Evolutionary conservation across 352 stramenopile genomes (phyloP), one percentile per base, ranked within the genome.

Genomic region (Plasmopara viticola): DNA sequence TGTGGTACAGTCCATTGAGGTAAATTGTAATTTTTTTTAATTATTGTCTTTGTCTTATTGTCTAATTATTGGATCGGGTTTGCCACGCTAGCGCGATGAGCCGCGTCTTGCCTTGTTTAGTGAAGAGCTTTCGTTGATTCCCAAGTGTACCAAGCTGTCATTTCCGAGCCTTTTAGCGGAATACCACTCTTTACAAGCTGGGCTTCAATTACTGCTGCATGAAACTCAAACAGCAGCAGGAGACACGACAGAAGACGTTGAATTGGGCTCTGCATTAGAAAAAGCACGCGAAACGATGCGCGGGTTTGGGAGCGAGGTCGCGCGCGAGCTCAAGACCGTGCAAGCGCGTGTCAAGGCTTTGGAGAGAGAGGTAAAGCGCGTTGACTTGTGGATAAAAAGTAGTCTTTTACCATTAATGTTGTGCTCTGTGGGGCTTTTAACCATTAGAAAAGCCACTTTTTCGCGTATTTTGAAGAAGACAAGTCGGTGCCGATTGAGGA

Each of bases 381-480:
- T 25, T 33, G 14, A 25, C 25, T 18, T 20, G 37, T 20, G 20
- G 25, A 9, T 12, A 13, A 31, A 15, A 48, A 17, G 6, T 53
- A 41, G 10, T 25, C 37, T 41, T 29, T 18, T 58, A n/a, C 40
- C 51, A 35, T 34, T 5, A 8, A 53, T 28, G 8, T 49, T 42
- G 31, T n/a, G n/a, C n/a, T n/a, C n/a, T n/a, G n/a, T n/a, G n/a
- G n/a, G n/a, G n/a, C 18, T 5, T 12, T 6, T 7, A 18, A 31
- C 39, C 17, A 48, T 34, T 41, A 90, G 79, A 80, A 72, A 72
- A 63, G 68, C 38, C 51, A 69, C 9, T 89, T 90, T 61, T 59
- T 89, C 28, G 68, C 79, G 35, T 89, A 88, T 39, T 87, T 92
- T 31, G 79, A 88, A 54, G 82, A 92, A 54, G 69, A 87, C 34